A percentile compares a stretch with the other conserved stretches of the same genome.
Conservation (phyloP, 2,329 filamentous ascomycete genomes). For the Coleophoma eucalyptorum region DNA sequence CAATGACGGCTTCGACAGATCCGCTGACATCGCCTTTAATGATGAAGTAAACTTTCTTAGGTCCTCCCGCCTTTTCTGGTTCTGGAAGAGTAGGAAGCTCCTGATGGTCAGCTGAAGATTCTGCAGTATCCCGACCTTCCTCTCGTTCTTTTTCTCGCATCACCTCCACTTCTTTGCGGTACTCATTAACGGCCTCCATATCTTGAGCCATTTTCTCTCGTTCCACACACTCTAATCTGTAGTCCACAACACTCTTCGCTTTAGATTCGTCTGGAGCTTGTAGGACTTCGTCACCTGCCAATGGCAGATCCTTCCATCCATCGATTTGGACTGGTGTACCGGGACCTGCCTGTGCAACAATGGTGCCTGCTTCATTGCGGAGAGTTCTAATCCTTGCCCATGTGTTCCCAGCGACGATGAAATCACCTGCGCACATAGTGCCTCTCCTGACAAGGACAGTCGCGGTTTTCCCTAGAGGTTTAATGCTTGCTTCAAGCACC, state of each 20-base stretch:
- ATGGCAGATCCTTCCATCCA: slow-evolving; percentile 87
- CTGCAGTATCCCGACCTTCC: slow-evolving; percentile 38
- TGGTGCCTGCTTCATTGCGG: slow-evolving; percentile 76
- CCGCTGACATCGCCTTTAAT: slow-evolving; percentile 92
- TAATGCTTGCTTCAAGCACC: slow-evolving; percentile 89
- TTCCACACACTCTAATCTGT: slow-evolving; percentile 69
- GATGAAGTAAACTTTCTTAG: slow-evolving; percentile 69
- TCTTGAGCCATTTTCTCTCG: slow-evolving; percentile 61
- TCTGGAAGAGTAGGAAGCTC: slow-evolving; percentile 18
- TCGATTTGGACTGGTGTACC: slow-evolving; percentile 90
- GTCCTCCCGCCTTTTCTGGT: slow-evolving; percentile 33
- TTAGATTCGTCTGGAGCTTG: slow-evolving; percentile 76
- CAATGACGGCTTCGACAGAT: slow-evolving; percentile 85
- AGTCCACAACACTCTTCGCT: slow-evolving; percentile 74
- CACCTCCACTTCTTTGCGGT: slow-evolving; percentile 52
- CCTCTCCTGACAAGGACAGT: slow-evolving; percentile 87
- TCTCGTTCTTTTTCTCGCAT: slow-evolving; percentile 57
- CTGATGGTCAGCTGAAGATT: slow-evolving; percentile 34
- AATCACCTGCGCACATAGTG: slow-evolving; percentile 75
- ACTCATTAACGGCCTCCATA: slow-evolving; percentile 74
- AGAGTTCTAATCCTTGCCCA: slow-evolving; percentile 85
- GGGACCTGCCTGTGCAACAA: slow-evolving; percentile 71
- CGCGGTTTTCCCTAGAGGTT: slow-evolving; percentile 77
- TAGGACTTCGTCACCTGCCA: slow-evolving; percentile 82
- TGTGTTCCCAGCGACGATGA: slow-evolving; percentile 82